Evolutionary conservation across 1,284 basidiomycete genomes (phyloP), one percentile per base, ranked within the genome.

Genomic region (Microbotryum violaceum): DNA sequence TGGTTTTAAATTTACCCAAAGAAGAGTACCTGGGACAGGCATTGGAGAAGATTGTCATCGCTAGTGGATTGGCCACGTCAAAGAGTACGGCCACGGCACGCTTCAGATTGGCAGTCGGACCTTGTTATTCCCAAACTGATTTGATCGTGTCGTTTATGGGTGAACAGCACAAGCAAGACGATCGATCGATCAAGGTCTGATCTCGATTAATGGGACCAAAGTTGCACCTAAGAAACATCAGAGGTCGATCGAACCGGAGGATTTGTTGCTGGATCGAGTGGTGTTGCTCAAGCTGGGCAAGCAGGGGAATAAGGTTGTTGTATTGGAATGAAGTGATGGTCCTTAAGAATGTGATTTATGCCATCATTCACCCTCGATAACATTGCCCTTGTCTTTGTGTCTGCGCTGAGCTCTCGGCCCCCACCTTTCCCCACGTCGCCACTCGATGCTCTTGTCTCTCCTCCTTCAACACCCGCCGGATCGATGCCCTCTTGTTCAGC

Each of bases 231-330:
- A 62, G 37, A 58, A 54, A 54, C 64, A 70, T 7, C 64, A 74
- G 27, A 53, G 68, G 8, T 66, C 63, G 42, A 68, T 89, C 21
- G 64, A 72, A n/a, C 66, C 69, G 25, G 69, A 69, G 0, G 80
- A 86, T 67, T 77, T 93, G 45, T 76, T 92, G 18, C 84, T 85
- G 67, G 79, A 77, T 12, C 79, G 79, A 47, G 71, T 92, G 7
- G 82, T 81, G 12, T 81, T 93, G 60, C 68, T 93, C 25, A 81
- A 87, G 54, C 82, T 83, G 37, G 91, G 91, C 6, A 89, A 86
- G 75, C 83, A 86, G 65, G 86, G 85, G 56, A 79, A 86, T 56
- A 67, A 60, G 49, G 63, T 59, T 14, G 63, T 69, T 5, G n/a
- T 67, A 47, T 10, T 69, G 20, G 62, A 67, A 53, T 69, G 37